Base-by-base conservation (phyloP, 1,284 basidiomycete species). In the Omphalotus olearius region DNA sequence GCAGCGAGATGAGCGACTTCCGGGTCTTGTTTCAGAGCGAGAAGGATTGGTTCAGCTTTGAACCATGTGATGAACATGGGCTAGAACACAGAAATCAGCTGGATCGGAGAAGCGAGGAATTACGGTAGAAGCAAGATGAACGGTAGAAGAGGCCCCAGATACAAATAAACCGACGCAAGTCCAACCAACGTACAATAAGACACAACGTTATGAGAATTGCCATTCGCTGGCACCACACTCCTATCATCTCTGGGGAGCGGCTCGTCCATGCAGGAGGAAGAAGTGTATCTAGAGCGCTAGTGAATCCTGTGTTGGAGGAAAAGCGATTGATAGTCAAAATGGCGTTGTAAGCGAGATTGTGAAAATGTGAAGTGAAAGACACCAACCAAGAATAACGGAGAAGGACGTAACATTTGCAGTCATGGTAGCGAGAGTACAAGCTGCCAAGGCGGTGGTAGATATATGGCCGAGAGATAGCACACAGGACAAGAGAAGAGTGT, bases 251-350 rank as follows among this genome's bases (percentile, higher is more conserved):
- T 0, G 93, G 93, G 38, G 89, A 80, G 1, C 81, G 68, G 9
- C 90, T 91, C 0, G 93, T 94, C 89, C 93, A 98, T 2, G 94
- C 92, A 18, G 88, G 81, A 0, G 94, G 94, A 0, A 98, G 78
- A 61, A 97, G 78, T 0, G 94, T 93, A 62, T 98, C 94, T 25
- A 98, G 77, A 0, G 91, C 87, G 52, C 85, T 88, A 13, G 85
- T 75, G 60, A 96, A 84, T 10, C 93, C 30, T 33, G 7, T 33
- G 30, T 3, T 10, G 2, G 13, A 10, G 30, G 30, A 10, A 33
- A 2, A 33, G 23, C 30, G 30, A 33, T 33, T 33, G 13, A 13
- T 13, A 33, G n/a, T n/a, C n/a, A n/a, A n/a, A n/a, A 13, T 2
- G 30, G 7, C 13, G 30, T 33, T 33, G 30, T 9, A 13, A 10